phyloP scores from a whole-genome alignment of 2,329 filamentous ascomycete genomes.

The Leptosphaerulina australis region DNA sequence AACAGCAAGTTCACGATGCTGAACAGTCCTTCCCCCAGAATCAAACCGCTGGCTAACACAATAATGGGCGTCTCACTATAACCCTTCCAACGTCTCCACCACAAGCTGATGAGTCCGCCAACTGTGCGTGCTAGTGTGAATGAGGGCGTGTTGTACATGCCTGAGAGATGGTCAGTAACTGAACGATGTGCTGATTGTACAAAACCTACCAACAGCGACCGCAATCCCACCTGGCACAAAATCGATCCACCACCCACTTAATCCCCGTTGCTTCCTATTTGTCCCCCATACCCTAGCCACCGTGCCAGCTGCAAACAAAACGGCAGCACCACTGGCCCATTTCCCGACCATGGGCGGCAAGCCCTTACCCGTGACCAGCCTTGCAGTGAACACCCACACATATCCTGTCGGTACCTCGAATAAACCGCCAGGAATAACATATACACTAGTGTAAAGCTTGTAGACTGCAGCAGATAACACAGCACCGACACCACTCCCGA shows the following conservation, averaged over 20 bases:
- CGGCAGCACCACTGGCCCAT: constrained; percentile 76
- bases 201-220: constrained; percentile 78
- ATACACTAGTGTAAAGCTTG: constrained; percentile 86
- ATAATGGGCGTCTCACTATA: constrained; percentile 77
- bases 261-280: constrained; percentile 39
- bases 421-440: constrained; percentile 82
- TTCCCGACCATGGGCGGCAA: constrained; percentile 82
- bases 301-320: constrained; percentile 75
- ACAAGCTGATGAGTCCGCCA: constrained; percentile 63
- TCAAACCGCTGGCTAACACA: constrained; percentile 87
- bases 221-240: constrained; percentile 92
- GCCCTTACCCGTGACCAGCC: constrained; percentile 88
- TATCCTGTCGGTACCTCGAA: constrained; percentile 95
- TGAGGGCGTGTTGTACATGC: constrained; percentile 97
- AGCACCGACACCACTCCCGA: constrained; percentile 85
- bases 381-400: constrained; percentile 96
- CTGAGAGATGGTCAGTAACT: constrained; percentile 49
- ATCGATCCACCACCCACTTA: constrained; percentile 66
- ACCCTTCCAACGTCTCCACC: constrained; percentile 31
- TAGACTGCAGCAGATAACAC: constrained; percentile 87
- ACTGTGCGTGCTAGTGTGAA: constrained; percentile 89
- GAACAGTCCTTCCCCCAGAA: constrained; percentile 58
- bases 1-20: constrained; percentile 73
- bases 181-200: too few species aligned
- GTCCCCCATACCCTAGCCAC: constrained; percentile 62